Base-by-base conservation (phyloP, 306 rosid genomes). In the Coriaria nepalensis region DNA sequence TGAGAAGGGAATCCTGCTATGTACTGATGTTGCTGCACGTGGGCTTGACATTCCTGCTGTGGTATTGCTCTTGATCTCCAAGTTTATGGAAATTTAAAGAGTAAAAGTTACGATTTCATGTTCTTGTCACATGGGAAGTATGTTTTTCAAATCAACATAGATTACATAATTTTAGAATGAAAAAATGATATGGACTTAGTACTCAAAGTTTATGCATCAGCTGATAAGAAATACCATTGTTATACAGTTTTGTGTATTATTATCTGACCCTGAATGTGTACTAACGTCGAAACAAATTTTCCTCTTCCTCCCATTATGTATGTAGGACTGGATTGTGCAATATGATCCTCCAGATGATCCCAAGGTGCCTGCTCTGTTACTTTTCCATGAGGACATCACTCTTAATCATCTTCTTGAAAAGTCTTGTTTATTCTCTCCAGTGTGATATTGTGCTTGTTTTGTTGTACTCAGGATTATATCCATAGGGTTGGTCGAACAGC, bases 401-500 rank as follows among this genome's bases (percentile, higher is more conserved):
- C 1, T 20, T 20, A 20, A 20, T 20, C 11, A 0, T 20, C 12
- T 55, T 43, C 34, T 52, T 13, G 34, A 39, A 39, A 10, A 59
- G 45, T 44, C 37, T 42, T 51, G 15, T 37, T 14, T 60, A 45
- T 60, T n/a, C 49, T 7, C 11, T 10, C 8, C 29, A 45, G 50
- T 68, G 38, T 33, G 51, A 9, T 36, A 35, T 56, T 43, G 63
- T 45, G 10, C 47, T 63, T 50, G 36, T 33, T 44, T 56, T 53
- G 29, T 39, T 57, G 45, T 57, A 62, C 52, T 68, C 73, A 90
- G 97, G 97, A 90, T 67, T 90, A 90, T 53, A 85, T 81, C 58
- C 97, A 90, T 47, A 79, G 97, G 65, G 95, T 90, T 77, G 97
- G 97, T 55, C 81, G 97, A 77, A 84, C 97, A 61, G 95, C 97